A percentile compares a stretch with the other conserved stretches of the same genome.
Conservation (phyloP, 176 grass and related monocot genomes). For the sorghum (Sorghum bicolor) region Sorghum_bicolor_NCBIv3 NC_012870.2:76754501-76755000, state of each 20-base stretch:
- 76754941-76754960: slow-evolving; percentile 47
- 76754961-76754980: slow-evolving; percentile 10
- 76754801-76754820: slow-evolving; percentile 65
- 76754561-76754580: slow-evolving; percentile 49
- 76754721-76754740: background rate
- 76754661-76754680: slow-evolving; percentile 71
- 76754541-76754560: slow-evolving; percentile 52
- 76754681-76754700: slow-evolving; percentile 30
- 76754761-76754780: background rate
- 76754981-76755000: slow-evolving; percentile 62
- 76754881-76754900: slow-evolving; percentile 45
- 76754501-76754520: slow-evolving; percentile 50
- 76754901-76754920: slow-evolving; percentile 26
- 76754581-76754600: slow-evolving; percentile 52
- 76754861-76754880: slow-evolving; percentile 68
- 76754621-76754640: slow-evolving; percentile 47
- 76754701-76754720: background rate
- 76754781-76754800: slow-evolving; percentile 46
- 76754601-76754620: slow-evolving; percentile 38
- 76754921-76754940: slow-evolving; percentile 47
- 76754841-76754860: slow-evolving; percentile 70
- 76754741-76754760: background rate
- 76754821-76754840: slow-evolving; percentile 14
- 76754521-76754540: slow-evolving; percentile 62
- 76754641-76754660: slow-evolving; percentile 52